Evolutionary conservation across 805 yeast genomes (phyloP).

Genomic region (Candida caryicola): DNA sequence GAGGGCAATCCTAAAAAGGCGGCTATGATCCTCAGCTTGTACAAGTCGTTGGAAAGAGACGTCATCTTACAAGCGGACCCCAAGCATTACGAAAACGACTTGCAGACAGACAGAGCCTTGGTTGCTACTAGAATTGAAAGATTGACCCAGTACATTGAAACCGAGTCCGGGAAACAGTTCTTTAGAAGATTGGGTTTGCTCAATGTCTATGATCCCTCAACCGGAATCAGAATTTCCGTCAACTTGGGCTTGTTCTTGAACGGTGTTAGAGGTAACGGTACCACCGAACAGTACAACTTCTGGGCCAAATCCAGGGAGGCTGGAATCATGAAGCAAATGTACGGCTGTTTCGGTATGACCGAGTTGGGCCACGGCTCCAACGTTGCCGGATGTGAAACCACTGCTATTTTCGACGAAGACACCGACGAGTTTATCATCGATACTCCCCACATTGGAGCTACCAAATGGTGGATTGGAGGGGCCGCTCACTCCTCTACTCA

Average conservation of each 20-base stretch:
- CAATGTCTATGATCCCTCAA: conserved; percentile 72
- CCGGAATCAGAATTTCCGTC: conserved; percentile 81
- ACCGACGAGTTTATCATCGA: conserved; percentile 70
- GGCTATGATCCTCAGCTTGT: conserved; percentile 21
- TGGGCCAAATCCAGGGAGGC: conserved; percentile 79
- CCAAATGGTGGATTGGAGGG: conserved; percentile 99
- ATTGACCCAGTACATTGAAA: conserved; percentile 60
- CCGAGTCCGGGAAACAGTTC: conserved; percentile 42
- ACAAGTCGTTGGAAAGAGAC: conserved; percentile 58
- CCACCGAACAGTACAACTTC: conserved; percentile 75
- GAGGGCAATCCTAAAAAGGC: conserved; percentile 53
- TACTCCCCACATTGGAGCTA: conserved; percentile 90
- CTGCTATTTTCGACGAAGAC: conserved; percentile 66
- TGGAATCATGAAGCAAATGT: conserved; percentile 51
- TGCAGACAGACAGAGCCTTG: conserved; percentile 54
- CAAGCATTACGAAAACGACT: conserved; percentile 55
- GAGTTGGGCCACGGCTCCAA: conserved; percentile 72
- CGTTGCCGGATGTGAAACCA: conserved; percentile 56
- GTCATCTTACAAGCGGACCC: conserved; percentile 58
- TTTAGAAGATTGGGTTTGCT: conserved; percentile 58
- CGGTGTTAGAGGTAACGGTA: conserved; percentile 84
- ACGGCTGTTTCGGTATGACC: conserved; percentile 64
- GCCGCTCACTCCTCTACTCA: conserved; percentile 95
- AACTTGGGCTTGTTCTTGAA: conserved; percentile 82
- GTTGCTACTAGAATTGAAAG: conserved; percentile 63